Evolutionary conservation across 495 filamentous ascomycete species (phyloP).

Genomic region (Trichoderma virens): DNA sequence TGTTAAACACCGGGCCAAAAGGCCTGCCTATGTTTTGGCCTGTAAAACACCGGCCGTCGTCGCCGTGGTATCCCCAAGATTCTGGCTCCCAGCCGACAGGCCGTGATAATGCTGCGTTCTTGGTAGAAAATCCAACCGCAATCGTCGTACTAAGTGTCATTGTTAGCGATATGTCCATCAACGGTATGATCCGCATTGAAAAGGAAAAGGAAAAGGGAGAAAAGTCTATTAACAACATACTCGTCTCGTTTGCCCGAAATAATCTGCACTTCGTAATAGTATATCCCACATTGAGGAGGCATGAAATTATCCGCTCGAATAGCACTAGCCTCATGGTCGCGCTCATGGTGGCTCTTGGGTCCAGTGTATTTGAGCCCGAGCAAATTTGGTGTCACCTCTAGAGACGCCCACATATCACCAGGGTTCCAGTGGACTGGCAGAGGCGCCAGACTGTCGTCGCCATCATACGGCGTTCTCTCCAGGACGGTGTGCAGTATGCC

Average conservation of each 20-base stretch:
- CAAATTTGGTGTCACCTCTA: conserved; percentile 71
- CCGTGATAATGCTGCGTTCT: conserved; percentile 66
- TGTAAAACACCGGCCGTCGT: conserved; percentile 84
- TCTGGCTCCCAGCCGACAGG: conserved; percentile 93
- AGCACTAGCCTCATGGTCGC: conserved; percentile 76
- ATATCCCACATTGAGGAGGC: conserved; percentile 87
- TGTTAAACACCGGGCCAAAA: conserved; percentile 64
- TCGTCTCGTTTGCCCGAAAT: conserved; percentile 78
- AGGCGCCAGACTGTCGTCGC: conserved; percentile 49
- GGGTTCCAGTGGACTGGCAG: conserved; percentile 81
- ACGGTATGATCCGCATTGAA: too few species aligned
- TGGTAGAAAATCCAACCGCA: conserved; percentile 77
- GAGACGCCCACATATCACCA: conserved; percentile 59
- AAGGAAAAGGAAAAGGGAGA: too few species aligned
- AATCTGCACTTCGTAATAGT: conserved; percentile 94
- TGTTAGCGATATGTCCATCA: background rate
- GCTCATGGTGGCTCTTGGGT: conserved; percentile 26
- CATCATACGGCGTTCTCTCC: conserved; percentile 58
- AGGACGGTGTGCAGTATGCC: conserved; percentile 82
- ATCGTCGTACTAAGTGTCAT: conserved; percentile 54
- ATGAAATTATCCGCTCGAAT: conserved; percentile 83
- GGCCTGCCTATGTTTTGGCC: conserved; percentile 64
- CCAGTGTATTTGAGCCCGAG: conserved; percentile 67
- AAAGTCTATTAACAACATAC: conserved; percentile 44
- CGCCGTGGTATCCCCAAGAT: conserved; percentile 96